Evolutionary conservation across 2,329 filamentous ascomycete species (phyloP).

Genomic region (Claviceps capensis): DNA sequence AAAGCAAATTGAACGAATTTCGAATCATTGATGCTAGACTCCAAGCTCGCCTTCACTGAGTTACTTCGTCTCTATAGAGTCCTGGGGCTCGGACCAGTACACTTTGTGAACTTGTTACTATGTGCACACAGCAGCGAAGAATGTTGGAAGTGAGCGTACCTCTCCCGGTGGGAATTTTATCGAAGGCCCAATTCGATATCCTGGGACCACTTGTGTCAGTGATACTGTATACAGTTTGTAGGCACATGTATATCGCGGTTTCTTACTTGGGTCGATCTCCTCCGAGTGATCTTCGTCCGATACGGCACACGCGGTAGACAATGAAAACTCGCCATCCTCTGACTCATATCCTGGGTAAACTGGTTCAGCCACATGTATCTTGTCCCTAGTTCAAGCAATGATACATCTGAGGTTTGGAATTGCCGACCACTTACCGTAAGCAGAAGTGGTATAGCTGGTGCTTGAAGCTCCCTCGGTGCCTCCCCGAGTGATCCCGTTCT

Average conservation of each 20-base stretch:
- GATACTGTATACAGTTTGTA: background rate
- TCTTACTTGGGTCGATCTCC: constrained; percentile 25
- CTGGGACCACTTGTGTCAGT: constrained; percentile 12
- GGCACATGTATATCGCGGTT: too few species aligned
- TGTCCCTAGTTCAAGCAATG: too few species aligned
- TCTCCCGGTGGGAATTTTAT: constrained; percentile 26
- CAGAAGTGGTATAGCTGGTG: background rate
- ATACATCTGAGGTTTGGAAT: background rate
- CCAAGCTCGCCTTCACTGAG: constrained; percentile 7
- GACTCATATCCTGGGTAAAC: constrained; percentile 1
- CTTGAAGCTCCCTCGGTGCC: background rate
- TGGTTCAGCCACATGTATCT: background rate
- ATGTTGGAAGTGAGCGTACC: constrained; percentile 15
- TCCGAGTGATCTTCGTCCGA: constrained; percentile 8
- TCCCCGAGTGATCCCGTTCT: background rate
- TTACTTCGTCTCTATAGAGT: constrained; percentile 18
- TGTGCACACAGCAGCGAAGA: background rate
- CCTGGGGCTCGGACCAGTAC: constrained; percentile 38
- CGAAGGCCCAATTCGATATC: constrained; percentile 26
- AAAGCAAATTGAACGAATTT: constrained; percentile 17
- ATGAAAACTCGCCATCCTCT: constrained; percentile 3
- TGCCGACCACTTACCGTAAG: background rate
- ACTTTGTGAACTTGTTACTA: constrained; percentile 39
- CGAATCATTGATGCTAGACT: too few species aligned
- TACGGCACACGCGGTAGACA: background rate